Conservation (phyloP, 306 rosid species). For the Ochetophila trinervis region DNA sequence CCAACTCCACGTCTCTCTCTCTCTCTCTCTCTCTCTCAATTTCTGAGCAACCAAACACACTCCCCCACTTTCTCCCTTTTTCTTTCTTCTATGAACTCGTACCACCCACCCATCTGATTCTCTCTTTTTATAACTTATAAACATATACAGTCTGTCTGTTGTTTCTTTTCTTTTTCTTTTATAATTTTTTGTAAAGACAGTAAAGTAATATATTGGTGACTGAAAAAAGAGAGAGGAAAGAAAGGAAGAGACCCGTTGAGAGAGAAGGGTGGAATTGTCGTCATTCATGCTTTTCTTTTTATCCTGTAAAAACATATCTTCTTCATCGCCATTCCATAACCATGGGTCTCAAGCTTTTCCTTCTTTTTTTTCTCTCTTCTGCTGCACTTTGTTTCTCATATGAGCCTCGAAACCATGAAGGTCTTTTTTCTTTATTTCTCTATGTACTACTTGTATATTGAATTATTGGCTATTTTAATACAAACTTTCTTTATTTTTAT, state of each 20-base stretch:
- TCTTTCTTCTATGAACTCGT: constrained; percentile 35
- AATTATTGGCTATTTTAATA: not conserved
- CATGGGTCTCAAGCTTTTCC: constrained; percentile 36
- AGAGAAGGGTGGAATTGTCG: constrained; percentile 7
- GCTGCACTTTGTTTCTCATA: constrained; percentile 41
- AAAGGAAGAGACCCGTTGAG: constrained; percentile 7
- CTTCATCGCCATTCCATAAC: constrained; percentile 13
- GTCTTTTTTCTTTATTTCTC: constrained; percentile 21
- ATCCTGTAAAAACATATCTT: not conserved
- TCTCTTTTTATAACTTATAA: constrained; percentile 8
- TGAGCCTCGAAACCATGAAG: constrained; percentile 95
- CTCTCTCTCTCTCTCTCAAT: constrained; percentile 20
- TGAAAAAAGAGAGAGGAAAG: constrained; percentile 17
- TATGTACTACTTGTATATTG: not conserved
- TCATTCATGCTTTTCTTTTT: constrained; percentile 1
- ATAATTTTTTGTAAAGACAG: constrained; percentile 28
- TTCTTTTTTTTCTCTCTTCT: constrained; percentile 29
- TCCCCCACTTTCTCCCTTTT: constrained; percentile 5
- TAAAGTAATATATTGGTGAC: constrained; percentile 5
- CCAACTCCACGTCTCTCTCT: constrained; percentile 4
- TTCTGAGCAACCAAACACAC: constrained; percentile 11
- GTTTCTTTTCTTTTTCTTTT: constrained; percentile 7
- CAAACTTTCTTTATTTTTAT: not conserved
- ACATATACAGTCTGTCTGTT: not conserved
- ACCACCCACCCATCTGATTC: constrained; percentile 24